Evolutionary conservation across 2,329 filamentous ascomycete genomes (phyloP).

Genomic region (Pseudocercospora musae): DNA sequence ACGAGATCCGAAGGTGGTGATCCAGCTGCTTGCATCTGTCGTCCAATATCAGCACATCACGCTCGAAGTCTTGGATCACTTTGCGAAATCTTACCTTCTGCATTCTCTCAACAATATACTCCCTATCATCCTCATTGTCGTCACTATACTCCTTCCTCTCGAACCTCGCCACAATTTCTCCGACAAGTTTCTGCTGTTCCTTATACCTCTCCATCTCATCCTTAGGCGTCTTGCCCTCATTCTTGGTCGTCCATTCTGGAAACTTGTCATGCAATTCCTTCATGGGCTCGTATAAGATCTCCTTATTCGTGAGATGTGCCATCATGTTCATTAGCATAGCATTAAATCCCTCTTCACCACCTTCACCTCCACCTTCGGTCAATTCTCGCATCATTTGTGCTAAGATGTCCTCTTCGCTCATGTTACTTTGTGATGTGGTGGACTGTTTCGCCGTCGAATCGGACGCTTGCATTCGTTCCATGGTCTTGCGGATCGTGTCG

Average conservation of each 20-base stretch:
- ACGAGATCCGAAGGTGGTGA: conserved; percentile 88
- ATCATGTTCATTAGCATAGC: conserved; percentile 98
- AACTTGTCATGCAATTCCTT: conserved; percentile 94
- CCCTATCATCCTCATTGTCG: conserved; percentile 73
- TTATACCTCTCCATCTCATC: conserved; percentile 78
- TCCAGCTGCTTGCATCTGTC: conserved; percentile 94
- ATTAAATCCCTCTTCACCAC: conserved; percentile 78
- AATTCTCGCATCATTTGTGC: conserved; percentile 91
- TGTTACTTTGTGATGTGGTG: conserved; percentile 55
- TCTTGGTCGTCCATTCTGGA: conserved; percentile 80
- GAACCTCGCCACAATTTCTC: conserved; percentile 85
- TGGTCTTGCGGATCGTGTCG: conserved; percentile 87
- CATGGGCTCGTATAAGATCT: conserved; percentile 98
- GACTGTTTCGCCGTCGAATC: conserved; percentile 82
- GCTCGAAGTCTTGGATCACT: neutral
- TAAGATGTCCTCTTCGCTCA: conserved; percentile 71
- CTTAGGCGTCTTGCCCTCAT: conserved; percentile 60
- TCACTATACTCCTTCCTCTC: conserved; percentile 79
- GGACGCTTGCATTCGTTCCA: conserved; percentile 92
- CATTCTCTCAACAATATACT: conserved; percentile 96
- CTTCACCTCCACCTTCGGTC: conserved; percentile 57
- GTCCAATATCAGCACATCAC: conserved; percentile 11
- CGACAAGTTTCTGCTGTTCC: conserved; percentile 74
- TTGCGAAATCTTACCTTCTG: conserved; percentile 68
- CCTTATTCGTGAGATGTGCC: conserved; percentile 97